A percentile compares a stretch with the other conserved stretches of the same genome.
phyloP scores from a whole-genome alignment of 2,329 filamentous ascomycete species.

The Colletotrichum tropicicola region DNA sequence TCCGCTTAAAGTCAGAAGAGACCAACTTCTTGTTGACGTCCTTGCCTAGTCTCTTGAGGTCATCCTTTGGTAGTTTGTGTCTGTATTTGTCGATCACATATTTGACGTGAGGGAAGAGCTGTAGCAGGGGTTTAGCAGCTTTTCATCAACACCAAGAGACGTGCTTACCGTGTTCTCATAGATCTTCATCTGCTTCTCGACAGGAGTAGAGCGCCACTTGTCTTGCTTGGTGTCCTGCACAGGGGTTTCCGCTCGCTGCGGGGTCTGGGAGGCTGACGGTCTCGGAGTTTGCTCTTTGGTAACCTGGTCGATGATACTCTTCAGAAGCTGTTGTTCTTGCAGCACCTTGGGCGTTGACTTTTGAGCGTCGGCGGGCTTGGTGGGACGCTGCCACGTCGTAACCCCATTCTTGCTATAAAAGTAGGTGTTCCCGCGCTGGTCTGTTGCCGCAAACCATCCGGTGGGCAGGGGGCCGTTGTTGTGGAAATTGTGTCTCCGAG shows the following conservation, averaged over 20 bases:
- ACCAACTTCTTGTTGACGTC: slow-evolving; percentile 88
- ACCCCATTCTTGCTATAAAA: slow-evolving; percentile 84
- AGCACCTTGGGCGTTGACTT: slow-evolving; percentile 72
- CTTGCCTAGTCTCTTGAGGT: slow-evolving; percentile 69
- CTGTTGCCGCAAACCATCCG: slow-evolving; percentile 87
- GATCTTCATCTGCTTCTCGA: slow-evolving; percentile 93
- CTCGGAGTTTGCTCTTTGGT: slow-evolving; percentile 73
- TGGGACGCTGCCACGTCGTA: slow-evolving; percentile 86
- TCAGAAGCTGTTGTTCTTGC: slow-evolving; percentile 76
- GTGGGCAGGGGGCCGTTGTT: slow-evolving; percentile 68
- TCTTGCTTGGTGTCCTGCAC: slow-evolving; percentile 70
- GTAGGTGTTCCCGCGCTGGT: slow-evolving; percentile 77
- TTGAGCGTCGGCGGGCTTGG: slow-evolving; percentile 68
- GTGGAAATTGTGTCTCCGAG: slow-evolving; percentile 60
- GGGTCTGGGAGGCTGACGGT: slow-evolving; percentile 68
- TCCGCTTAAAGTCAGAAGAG: slow-evolving; percentile 89
- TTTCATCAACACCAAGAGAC: not conserved
- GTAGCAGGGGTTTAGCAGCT: not conserved
- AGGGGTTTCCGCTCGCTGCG: slow-evolving; percentile 65
- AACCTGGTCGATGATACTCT: slow-evolving; percentile 87
- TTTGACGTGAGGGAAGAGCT: slow-evolving; percentile 88
- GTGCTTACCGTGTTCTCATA: slow-evolving; percentile 89
- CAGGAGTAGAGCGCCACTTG: slow-evolving; percentile 73
- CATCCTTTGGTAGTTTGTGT: slow-evolving; percentile 85
- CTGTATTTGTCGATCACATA: slow-evolving; percentile 88